Evolutionary conservation across 495 filamentous ascomycete species (phyloP).

Genomic region (Neurospora cerealis): DNA sequence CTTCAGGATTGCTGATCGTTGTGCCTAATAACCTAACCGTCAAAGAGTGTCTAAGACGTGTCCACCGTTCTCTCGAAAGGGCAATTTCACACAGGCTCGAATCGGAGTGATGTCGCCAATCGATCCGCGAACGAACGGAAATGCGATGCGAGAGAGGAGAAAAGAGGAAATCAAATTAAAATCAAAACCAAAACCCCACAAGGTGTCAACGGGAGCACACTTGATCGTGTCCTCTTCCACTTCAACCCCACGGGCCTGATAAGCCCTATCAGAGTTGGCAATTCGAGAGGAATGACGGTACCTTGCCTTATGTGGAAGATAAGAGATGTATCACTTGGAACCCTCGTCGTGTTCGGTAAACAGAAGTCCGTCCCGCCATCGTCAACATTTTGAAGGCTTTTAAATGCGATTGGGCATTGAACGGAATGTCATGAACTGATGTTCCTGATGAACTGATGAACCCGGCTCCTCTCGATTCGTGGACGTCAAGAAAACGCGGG

Average conservation of each 20-base stretch:
- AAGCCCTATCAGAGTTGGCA: background rate
- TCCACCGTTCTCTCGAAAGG: background rate
- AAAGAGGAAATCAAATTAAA: background rate
- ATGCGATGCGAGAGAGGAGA: background rate
- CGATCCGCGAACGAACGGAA: background rate
- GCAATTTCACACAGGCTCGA: background rate
- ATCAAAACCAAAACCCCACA: background rate
- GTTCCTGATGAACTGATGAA: background rate
- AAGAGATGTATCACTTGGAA: background rate
- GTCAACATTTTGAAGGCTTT: background rate
- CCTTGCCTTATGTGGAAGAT: background rate
- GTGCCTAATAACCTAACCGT: background rate
- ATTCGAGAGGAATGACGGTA: background rate
- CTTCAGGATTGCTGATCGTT: background rate
- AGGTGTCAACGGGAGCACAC: background rate
- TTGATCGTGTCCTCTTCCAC: background rate
- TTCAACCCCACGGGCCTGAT: background rate
- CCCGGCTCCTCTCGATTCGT: background rate
- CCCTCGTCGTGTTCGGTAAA: background rate
- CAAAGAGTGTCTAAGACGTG: background rate
- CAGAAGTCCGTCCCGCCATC: background rate
- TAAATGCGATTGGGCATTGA: background rate
- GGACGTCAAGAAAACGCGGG: background rate
- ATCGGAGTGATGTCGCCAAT: background rate
- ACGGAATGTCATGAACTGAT: background rate